Percentiles rank a stretch among this genome's conserved stretches.
phyloP scores from a whole-genome alignment of 1,139 yeast genomes.

The Blastobotrys arbuscula region DNA sequence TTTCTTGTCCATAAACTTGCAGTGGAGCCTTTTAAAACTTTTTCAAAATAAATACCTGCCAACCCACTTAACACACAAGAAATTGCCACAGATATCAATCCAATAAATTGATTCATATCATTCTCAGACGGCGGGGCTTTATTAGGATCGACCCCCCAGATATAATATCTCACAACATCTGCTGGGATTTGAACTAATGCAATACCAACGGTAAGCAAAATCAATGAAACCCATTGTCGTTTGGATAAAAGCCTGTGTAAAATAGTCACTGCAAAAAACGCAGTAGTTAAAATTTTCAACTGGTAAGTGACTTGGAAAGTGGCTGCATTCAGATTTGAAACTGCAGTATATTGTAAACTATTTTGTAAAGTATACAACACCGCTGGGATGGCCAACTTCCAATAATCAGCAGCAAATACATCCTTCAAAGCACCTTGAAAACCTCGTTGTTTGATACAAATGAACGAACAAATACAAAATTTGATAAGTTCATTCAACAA shows the following conservation, averaged over 20 bases:
- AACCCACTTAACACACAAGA: conserved; percentile 35
- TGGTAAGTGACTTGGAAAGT: conserved; percentile 37
- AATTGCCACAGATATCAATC: conserved; percentile 30
- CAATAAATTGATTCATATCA: conserved; percentile 23
- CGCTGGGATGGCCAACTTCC: conserved; percentile 37
- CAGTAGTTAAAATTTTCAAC: conserved; percentile 36
- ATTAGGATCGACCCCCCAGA: conserved; percentile 2
- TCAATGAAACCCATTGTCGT: conserved; percentile 32
- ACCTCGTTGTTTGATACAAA: conserved; percentile 22
- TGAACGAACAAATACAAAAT: conserved; percentile 26
- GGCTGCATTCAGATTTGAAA: conserved; percentile 36
- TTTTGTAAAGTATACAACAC: conserved; percentile 35
- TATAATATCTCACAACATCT: conserved; percentile 11
- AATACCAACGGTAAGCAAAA: conserved; percentile 32
- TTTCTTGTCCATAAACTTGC: conserved; percentile 34
- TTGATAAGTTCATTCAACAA: conserved; percentile 35
- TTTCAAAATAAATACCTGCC: conserved; percentile 37
- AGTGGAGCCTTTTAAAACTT: conserved; percentile 23
- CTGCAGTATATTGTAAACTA: conserved; percentile 35
- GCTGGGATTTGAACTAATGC: conserved; percentile 35
- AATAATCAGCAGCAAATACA: conserved; percentile 30
- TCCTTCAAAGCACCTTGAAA: conserved; percentile 22
- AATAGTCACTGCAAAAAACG: conserved; percentile 33
- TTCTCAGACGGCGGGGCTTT: not conserved
- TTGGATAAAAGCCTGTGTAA: conserved; percentile 28